Conservation (phyloP, 2,329 filamentous ascomycete genomes). For the Fusarium sp. region DNA sequence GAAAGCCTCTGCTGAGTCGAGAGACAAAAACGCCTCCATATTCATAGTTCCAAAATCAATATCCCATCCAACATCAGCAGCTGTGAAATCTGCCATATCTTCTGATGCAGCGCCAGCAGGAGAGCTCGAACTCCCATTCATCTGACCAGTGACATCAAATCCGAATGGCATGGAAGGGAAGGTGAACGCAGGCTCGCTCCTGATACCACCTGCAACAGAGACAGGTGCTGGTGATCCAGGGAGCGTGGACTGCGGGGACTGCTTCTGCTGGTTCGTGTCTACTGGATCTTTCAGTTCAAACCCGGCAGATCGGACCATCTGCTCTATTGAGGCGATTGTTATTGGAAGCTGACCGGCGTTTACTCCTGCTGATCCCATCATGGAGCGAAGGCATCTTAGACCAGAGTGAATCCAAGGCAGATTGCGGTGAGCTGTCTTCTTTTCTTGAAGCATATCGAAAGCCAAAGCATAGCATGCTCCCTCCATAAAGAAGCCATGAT, state of each 20-base stretch:
- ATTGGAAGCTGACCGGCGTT: slow-evolving; percentile 36
- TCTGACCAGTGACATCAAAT: slow-evolving; percentile 35
- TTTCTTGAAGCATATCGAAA: slow-evolving; percentile 55
- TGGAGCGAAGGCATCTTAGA: slow-evolving; percentile 49
- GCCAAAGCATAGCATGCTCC: slow-evolving; percentile 54
- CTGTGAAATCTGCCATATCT: slow-evolving; percentile 42
- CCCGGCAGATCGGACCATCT: slow-evolving; percentile 45
- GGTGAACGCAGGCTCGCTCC: slow-evolving; percentile 38
- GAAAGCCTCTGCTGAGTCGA: slow-evolving; percentile 42
- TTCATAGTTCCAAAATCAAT: slow-evolving; percentile 48
- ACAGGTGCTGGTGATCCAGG: slow-evolving; percentile 29
- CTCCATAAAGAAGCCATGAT: slow-evolving; percentile 55
- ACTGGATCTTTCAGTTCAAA: slow-evolving; percentile 39
- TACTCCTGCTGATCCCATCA: slow-evolving; percentile 41
- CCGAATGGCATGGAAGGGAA: slow-evolving; percentile 46
- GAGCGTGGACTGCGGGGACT: slow-evolving; percentile 24
- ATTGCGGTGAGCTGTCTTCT: slow-evolving; percentile 48
- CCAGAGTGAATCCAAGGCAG: slow-evolving; percentile 54
- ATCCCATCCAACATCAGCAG: slow-evolving; percentile 44
- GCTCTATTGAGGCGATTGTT: slow-evolving; percentile 42
- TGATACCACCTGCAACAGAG: slow-evolving; percentile 7
- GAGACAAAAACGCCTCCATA: slow-evolving; percentile 47
- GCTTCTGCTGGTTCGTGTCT: slow-evolving; percentile 28
- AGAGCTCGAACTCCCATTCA: slow-evolving; percentile 31
- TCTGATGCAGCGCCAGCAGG: slow-evolving; percentile 32